Evolutionary conservation across 73 alveolate species (phyloP).

Genomic region (Vitrella brassicaformis): DNA sequence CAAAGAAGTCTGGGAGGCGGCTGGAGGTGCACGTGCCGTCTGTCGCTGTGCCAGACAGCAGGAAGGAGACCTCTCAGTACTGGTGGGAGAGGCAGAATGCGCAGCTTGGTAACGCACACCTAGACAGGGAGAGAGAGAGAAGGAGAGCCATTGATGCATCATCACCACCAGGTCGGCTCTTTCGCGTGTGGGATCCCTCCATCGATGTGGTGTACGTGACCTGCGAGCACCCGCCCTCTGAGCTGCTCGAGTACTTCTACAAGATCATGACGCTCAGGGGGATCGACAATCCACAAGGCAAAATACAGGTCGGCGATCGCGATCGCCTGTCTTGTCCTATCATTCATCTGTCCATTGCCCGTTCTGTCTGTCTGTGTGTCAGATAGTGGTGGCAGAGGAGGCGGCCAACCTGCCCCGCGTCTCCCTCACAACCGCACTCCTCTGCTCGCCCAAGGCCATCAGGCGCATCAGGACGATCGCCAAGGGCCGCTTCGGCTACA

Average conservation of each 20-base stretch:
- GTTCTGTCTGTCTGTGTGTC: not conserved
- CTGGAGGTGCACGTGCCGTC: slow-evolving; percentile 20
- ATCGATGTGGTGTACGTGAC: not conserved
- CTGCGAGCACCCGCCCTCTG: not conserved
- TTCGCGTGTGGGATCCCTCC: not conserved
- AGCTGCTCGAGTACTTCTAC: slow-evolving; percentile 27
- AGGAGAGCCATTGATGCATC: no score
- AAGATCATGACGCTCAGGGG: slow-evolving; percentile 37
- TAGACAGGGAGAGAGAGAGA: no score
- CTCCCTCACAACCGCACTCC: slow-evolving; percentile 20
- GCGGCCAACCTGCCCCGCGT: slow-evolving; percentile 5
- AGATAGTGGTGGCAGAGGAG: slow-evolving; percentile 28
- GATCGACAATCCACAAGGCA: slow-evolving; percentile 26
- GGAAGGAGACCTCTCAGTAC: no score
- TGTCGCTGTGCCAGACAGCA: not conserved
- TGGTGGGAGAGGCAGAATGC: no score
- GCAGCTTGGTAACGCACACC: no score
- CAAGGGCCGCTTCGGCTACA: not conserved
- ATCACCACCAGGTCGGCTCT: no score
- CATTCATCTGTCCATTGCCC: not conserved
- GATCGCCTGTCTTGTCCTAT: not conserved
- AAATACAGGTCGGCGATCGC: slow-evolving; percentile 5
- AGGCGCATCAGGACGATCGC: no score
- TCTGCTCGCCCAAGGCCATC: slow-evolving; percentile 33
- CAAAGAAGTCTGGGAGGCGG: no score